These are phyloP conservation scores for Lactifluus volemus DNA, from an alignment of 768 basidiomycete genomes.

Conservation along the genomic window DNA sequence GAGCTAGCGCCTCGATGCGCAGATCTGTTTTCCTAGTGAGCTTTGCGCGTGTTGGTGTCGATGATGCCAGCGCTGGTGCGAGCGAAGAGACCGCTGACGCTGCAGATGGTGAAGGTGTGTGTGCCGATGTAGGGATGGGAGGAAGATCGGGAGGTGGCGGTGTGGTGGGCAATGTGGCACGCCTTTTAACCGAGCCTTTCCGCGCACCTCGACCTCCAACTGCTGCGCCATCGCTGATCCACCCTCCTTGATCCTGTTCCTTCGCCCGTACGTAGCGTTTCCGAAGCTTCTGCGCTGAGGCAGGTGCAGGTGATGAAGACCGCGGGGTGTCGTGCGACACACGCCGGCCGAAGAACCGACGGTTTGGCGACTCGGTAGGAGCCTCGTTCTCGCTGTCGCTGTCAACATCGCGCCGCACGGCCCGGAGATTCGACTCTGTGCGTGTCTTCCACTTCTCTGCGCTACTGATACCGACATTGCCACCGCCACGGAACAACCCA, in stretches of 20 bases:
- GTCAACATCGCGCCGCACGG: constrained; percentile 20
- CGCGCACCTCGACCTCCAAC: constrained; percentile 13
- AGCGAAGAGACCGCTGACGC: background rate
- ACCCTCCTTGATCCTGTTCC: constrained; percentile 18
- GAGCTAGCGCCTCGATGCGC: constrained; percentile 6
- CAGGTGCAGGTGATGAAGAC: background rate
- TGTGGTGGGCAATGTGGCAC: background rate
- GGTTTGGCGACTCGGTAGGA: background rate
- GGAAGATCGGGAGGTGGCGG: background rate
- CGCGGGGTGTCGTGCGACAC: constrained; percentile 4
- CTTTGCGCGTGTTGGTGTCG: background rate
- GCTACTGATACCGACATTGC: background rate
- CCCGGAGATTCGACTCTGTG: constrained; percentile 29
- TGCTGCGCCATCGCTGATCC: constrained; percentile 17
- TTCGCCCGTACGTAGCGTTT: background rate
- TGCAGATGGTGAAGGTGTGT: constrained; percentile 1
- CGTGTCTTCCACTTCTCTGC: constrained; percentile 29
- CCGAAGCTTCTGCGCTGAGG: constrained; percentile 1
- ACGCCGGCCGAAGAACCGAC: constrained; percentile 9
- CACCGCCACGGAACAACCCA: constrained; percentile 12
- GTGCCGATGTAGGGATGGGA: background rate
- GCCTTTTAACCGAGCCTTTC: constrained; percentile 1
- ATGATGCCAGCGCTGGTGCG: background rate
- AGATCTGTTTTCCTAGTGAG: constrained; percentile 1
- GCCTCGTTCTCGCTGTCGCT: constrained; percentile 25